Evolutionary conservation across 2,329 filamentous ascomycete species (phyloP), one percentile per base, ranked within the genome.

Genomic region (Cladosporium sp.): DNA sequence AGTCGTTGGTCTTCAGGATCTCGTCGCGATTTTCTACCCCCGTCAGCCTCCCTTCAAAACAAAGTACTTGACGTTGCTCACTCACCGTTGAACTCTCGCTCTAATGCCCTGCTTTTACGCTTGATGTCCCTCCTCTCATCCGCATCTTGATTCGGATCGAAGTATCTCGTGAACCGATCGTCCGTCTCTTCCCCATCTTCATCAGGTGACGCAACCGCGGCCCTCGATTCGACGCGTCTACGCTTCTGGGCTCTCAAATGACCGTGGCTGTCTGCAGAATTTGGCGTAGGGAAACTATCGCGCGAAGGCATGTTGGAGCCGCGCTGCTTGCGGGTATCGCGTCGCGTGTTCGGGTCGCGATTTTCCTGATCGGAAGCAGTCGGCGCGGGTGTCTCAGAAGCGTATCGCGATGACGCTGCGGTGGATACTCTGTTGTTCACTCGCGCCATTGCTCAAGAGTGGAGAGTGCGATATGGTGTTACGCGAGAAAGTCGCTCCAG

Each of bases 101-200:
- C 75, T n/a, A 95, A 74, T 41, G 84, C 81, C 57, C 91, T 81
- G 54, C 90, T 77, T 9, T 77, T 79, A 53, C 82, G 82, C 55
- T 90, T 86, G 33, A 95, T 73, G 49, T 76, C 72, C 19, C 91
- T 80, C 38, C 89, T 82, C 68, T 90, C 81, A 41, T 86, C 81
- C 10, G 86, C 75, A 53, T 89, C 78, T 66, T 96, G 92, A 56
- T 95, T 84, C 0, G 90, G 91, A 64, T 96, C 87, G 68, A 91
- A 95, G 58, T 72, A 80, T 52, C 71, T 58, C 19, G 56, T 67
- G 57, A 63, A 66, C 28, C 56, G 59, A 31, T 11, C 34, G 8
- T 55, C 63, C 28, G 67, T 64, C 8, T 69, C 61, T n/a, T 61
- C 61, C 16, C 60, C 61, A 9, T 64, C 64, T 3, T 64, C 61